Percentiles rank a stretch among this genome's conserved stretches.
Evolutionary conservation across 2,329 filamentous ascomycete genomes (phyloP).

Genomic region (Acarospora socialis): DNA sequence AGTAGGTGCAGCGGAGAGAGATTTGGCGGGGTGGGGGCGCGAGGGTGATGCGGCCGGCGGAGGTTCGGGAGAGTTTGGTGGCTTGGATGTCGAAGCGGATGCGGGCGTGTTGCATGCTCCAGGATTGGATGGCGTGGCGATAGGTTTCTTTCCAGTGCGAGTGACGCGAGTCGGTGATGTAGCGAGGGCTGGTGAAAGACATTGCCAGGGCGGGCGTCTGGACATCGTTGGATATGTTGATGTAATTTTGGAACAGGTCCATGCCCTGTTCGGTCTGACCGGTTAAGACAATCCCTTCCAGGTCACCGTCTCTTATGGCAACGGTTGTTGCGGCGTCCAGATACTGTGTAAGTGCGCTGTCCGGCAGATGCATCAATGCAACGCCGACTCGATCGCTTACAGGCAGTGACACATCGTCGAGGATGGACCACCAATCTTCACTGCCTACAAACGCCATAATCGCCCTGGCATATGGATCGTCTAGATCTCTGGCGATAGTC

Average conservation of each 20-base stretch:
- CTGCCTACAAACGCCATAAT: constrained; percentile 46
- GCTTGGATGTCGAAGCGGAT: constrained; percentile 46
- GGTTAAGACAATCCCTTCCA: constrained; percentile 48
- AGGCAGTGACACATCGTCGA: constrained; percentile 40
- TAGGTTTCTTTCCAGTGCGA: constrained; percentile 48
- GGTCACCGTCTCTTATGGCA: constrained; percentile 39
- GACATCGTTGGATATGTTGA: constrained; percentile 44
- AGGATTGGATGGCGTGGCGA: constrained; percentile 44
- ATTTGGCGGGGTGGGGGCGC: constrained; percentile 39
- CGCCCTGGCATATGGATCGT: constrained; percentile 47
- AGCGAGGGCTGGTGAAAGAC: constrained; percentile 43
- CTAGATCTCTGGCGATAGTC: constrained; percentile 47
- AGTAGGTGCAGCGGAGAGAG: constrained; percentile 45
- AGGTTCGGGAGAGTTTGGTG: constrained; percentile 36
- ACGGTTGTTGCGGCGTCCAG: constrained; percentile 38
- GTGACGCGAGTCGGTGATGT: constrained; percentile 42
- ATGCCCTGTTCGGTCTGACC: constrained; percentile 44
- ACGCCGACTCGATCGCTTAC: constrained; percentile 47
- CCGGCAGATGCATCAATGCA: constrained; percentile 38
- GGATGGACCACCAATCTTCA: constrained; percentile 44
- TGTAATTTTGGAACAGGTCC: constrained; percentile 46
- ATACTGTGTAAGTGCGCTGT: constrained; percentile 35
- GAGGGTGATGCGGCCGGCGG: constrained; percentile 34
- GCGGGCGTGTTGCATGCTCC: constrained; percentile 45
- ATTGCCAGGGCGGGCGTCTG: constrained; percentile 49